Conservation (phyloP, 1,284 basidiomycete species). For the Wallemia ichthyophaga region DNA sequence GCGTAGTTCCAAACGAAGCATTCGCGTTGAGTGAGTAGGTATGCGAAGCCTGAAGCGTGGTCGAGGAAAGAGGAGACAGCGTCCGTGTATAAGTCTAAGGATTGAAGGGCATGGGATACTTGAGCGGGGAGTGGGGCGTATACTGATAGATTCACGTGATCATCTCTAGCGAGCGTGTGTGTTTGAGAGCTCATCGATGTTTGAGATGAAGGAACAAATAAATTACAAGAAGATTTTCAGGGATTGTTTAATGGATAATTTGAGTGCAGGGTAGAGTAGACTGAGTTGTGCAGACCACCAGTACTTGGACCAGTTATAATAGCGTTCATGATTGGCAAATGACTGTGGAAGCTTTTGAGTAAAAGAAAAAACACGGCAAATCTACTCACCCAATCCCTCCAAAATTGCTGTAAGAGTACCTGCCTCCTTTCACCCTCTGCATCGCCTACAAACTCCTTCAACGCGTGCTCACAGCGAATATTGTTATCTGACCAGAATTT, state of each 20-base stretch:
- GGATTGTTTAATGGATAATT: not conserved
- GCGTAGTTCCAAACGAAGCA: conserved; percentile 19
- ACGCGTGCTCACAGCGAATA: not conserved
- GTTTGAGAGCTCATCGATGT: not conserved
- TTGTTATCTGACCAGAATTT: conserved; percentile 1
- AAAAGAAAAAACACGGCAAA: not conserved
- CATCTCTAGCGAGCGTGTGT: not conserved
- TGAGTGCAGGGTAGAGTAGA: not conserved
- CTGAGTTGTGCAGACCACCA: not conserved
- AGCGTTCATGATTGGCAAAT: not conserved
- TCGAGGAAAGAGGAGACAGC: conserved; percentile 15
- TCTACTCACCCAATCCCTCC: not conserved
- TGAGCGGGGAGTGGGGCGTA: not conserved
- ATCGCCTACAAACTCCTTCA: not conserved
- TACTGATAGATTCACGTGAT: not conserved
- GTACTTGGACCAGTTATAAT: not conserved
- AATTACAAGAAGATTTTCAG: not conserved
- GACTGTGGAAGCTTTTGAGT: not conserved
- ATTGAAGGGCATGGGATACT: not conserved
- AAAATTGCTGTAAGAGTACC: not conserved
- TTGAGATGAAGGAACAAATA: not conserved
- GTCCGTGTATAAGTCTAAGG: conserved; percentile 14
- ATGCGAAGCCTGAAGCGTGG: conserved; percentile 15
- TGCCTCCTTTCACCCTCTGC: not conserved
- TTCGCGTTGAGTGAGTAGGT: conserved; percentile 11